phyloP scores from a whole-genome alignment of 1,139 yeast species.

The Scheffersomyces segobiensis region DNA sequence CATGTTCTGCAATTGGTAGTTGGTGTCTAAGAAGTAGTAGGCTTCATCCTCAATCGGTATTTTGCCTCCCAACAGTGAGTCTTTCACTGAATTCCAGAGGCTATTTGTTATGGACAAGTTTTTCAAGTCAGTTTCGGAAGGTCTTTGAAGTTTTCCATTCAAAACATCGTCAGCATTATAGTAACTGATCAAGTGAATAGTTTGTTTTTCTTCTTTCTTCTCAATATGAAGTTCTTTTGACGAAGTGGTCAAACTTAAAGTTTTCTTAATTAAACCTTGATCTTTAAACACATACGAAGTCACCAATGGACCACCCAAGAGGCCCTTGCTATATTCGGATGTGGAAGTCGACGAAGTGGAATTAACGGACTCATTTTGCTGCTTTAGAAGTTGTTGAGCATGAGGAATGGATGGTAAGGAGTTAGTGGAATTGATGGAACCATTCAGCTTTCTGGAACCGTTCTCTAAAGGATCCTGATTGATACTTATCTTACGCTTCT shows the following conservation, averaged over 20 bases:
- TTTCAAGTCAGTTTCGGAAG: slow-evolving; percentile 56
- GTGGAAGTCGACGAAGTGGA: not conserved
- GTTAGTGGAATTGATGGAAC: not conserved
- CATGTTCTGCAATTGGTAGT: slow-evolving; percentile 47
- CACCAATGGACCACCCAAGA: slow-evolving; percentile 54
- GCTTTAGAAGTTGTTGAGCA: slow-evolving; percentile 13
- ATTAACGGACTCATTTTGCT: slow-evolving; percentile 4
- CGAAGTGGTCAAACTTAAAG: slow-evolving; percentile 60
- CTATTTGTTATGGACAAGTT: slow-evolving; percentile 56
- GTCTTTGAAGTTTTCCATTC: slow-evolving; percentile 55
- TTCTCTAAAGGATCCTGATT: slow-evolving; percentile 17
- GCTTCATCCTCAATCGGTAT: slow-evolving; percentile 54
- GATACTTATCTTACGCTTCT: slow-evolving; percentile 24
- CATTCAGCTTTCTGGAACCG: not conserved
- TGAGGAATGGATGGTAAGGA: slow-evolving; percentile 13
- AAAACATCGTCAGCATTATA: slow-evolving; percentile 74
- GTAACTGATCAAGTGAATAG: slow-evolving; percentile 78
- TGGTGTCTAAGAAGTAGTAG: slow-evolving; percentile 49
- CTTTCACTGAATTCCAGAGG: slow-evolving; percentile 61
- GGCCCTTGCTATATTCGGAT: not conserved
- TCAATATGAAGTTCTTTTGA: slow-evolving; percentile 36
- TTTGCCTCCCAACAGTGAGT: slow-evolving; percentile 60
- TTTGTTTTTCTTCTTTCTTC: slow-evolving; percentile 35
- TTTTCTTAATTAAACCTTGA: slow-evolving; percentile 79
- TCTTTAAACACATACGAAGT: slow-evolving; percentile 69